Conservation (phyloP, 2,329 filamentous ascomycete genomes). For the Xylaria sp. region DNA sequence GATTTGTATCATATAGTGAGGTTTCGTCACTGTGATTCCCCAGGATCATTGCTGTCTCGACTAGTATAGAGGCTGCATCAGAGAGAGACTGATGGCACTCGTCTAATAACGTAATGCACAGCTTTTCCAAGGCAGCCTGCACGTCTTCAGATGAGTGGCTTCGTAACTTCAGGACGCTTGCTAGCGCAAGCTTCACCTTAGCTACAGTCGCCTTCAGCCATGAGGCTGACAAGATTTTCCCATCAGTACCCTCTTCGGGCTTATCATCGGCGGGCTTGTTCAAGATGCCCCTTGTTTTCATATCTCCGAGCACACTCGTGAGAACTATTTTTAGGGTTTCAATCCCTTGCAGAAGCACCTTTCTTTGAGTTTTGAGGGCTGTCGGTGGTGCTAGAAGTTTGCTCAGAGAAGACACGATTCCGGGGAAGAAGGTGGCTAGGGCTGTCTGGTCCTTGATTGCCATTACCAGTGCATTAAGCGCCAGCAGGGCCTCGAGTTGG, state of each 20-base stretch:
- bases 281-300: constrained; percentile 56
- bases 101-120: constrained; percentile 79
- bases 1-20: constrained; percentile 50
- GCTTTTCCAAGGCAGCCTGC: constrained; percentile 65
- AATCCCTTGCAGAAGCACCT: constrained; percentile 68
- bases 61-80: constrained; percentile 71
- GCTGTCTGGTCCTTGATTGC: constrained; percentile 75
- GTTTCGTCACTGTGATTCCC: constrained; percentile 55
- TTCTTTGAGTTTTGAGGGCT: constrained; percentile 58
- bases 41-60: constrained; percentile 81
- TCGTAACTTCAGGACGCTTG: constrained; percentile 76
- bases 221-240: constrained; percentile 51
- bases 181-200: constrained; percentile 83
- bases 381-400: constrained; percentile 74
- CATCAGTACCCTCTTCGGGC: constrained; percentile 34
- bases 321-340: constrained; percentile 62
- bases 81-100: constrained; percentile 76
- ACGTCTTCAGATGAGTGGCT: constrained; percentile 73
- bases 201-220: constrained; percentile 83
- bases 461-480: constrained; percentile 65
- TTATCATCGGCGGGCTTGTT: constrained; percentile 42
- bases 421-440: constrained; percentile 84
- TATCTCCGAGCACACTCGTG: constrained; percentile 61
- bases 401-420: constrained; percentile 81
- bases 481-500: constrained; percentile 71